Base-by-base conservation (phyloP, 2,329 filamentous ascomycete genomes). In the Aspergillus pseudonomiae region DNA sequence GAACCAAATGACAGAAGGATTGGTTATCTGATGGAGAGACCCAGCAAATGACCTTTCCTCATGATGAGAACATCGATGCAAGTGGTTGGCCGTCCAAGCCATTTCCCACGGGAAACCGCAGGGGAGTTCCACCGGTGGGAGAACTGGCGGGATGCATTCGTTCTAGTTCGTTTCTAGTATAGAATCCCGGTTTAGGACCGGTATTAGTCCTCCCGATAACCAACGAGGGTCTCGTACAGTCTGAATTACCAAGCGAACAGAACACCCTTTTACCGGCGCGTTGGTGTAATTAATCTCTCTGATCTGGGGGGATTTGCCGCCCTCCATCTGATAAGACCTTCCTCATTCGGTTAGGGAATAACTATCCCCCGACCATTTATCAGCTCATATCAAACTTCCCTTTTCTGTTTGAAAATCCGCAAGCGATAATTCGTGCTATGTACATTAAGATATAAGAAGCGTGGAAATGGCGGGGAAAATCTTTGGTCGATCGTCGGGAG, bases 401-500 rank as follows among this genome's bases (percentile, higher is more conserved):
- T 14, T 53, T 34, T 11, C 6, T 14, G n/a, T 28, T 52, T 32
- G 48, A 12, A 26, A 41, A 41, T 2, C 39, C 2, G 2, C 28
- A 2, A 32, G 7, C n/a, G 5, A 14, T 48, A 48, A 26, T n/a
- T n/a, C 14, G 19, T n/a, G 16, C 26, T 28, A 26, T 26, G 45
- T 26, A 48, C 24, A 50, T 30, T 28, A 16, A 5, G 12, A 16
- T 16, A 28, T n/a, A 16, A n/a, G 11, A 32, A 24, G 21, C 30
- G 19, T 5, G 2, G 9, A 50, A 52, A 70, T 70, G 65, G 56
- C 66, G 11, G 64, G 61, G 59, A 71, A 67, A 46, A 56, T 66
- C 19, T 60, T 71, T 48, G 68, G 66, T 53, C 67, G 64, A 39
- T 65, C 70, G 28, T 61, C 69, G 28, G 69, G 70, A 32, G 70